Conservation (phyloP, 2,329 filamentous ascomycete species). For the Canariomyces notabilis region DNA sequence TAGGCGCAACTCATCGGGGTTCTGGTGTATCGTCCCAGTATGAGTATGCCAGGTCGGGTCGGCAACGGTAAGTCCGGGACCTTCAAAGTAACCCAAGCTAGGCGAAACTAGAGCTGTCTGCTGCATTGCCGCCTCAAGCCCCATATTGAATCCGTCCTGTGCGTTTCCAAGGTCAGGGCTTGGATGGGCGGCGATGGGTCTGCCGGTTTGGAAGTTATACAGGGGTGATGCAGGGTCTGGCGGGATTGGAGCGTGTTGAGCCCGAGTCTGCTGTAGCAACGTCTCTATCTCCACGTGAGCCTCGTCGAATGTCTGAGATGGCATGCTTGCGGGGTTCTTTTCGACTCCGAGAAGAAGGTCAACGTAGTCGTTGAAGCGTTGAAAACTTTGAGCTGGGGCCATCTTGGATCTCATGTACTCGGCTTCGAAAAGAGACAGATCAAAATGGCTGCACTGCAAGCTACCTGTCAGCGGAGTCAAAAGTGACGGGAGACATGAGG, state of each 20-base stretch:
- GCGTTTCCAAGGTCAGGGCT: background rate
- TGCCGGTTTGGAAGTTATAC: background rate
- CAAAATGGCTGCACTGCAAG: slow-evolving; percentile 23
- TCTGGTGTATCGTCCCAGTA: background rate
- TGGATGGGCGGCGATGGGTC: background rate
- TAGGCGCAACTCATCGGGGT: background rate
- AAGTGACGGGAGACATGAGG: background rate
- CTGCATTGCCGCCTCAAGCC: background rate
- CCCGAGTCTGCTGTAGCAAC: background rate
- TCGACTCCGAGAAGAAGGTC: slow-evolving; percentile 14
- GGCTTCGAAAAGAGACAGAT: slow-evolving; percentile 15
- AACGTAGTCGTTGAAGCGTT: background rate
- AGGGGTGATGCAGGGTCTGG: background rate
- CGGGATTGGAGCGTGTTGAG: background rate
- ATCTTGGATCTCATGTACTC: slow-evolving; percentile 13
- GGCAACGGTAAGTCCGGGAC: background rate
- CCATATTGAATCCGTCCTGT: background rate
- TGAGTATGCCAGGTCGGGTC: background rate
- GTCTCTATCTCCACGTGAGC: background rate
- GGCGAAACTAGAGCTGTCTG: background rate
- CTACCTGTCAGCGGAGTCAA: slow-evolving; percentile 11
- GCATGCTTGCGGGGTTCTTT: background rate
- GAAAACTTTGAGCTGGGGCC: background rate
- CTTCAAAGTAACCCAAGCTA: background rate
- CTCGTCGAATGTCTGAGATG: background rate